A percentile compares a stretch with the other conserved stretches of the same genome.
phyloP scores from a whole-genome alignment of 2,329 filamentous ascomycete genomes.

The Fulvia fulva region DNA sequence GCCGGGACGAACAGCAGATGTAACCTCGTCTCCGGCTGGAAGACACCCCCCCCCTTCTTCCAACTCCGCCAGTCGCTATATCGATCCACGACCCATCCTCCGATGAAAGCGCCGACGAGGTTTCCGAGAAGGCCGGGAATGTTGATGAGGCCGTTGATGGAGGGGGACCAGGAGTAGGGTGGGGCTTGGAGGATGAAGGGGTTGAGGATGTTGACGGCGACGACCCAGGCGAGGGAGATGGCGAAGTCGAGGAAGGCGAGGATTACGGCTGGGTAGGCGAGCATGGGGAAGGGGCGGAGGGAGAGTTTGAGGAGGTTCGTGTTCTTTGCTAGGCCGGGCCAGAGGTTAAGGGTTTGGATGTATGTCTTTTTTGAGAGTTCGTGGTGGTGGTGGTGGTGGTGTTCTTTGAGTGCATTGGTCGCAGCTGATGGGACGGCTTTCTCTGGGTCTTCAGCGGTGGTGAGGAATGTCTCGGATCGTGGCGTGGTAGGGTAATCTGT shows the following conservation, averaged over 20 bases:
- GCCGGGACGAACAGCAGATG: slow-evolving; percentile 40
- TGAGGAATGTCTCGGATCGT: not conserved
- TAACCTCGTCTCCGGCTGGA: slow-evolving; percentile 45
- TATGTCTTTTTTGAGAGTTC: slow-evolving; percentile 33
- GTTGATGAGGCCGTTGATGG: slow-evolving; percentile 39
- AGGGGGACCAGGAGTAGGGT: slow-evolving; percentile 36
- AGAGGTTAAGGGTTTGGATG: slow-evolving; percentile 34
- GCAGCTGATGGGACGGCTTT: slow-evolving; percentile 15
- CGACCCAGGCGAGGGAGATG: slow-evolving; percentile 36
- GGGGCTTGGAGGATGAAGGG: slow-evolving; percentile 39
- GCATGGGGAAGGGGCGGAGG: slow-evolving; percentile 36
- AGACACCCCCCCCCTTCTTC: slow-evolving; percentile 40
- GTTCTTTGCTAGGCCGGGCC: slow-evolving; percentile 30
- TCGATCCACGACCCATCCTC: slow-evolving; percentile 43
- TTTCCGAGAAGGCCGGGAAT: slow-evolving; percentile 43
- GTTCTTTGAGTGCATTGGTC: slow-evolving; percentile 9
- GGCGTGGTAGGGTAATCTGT: slow-evolving; percentile 14
- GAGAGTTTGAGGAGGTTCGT: slow-evolving; percentile 36
- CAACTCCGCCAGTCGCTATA: slow-evolving; percentile 42
- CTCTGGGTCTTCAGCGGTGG: slow-evolving; percentile 1
- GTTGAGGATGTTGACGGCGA: slow-evolving; percentile 39
- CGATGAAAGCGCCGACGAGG: slow-evolving; percentile 40
- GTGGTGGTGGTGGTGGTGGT: not conserved
- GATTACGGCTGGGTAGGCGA: slow-evolving; percentile 37
- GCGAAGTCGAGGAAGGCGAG: slow-evolving; percentile 38